Conservation (phyloP, 306 rosid genomes). For the Spatholobus suberectus region DNA sequence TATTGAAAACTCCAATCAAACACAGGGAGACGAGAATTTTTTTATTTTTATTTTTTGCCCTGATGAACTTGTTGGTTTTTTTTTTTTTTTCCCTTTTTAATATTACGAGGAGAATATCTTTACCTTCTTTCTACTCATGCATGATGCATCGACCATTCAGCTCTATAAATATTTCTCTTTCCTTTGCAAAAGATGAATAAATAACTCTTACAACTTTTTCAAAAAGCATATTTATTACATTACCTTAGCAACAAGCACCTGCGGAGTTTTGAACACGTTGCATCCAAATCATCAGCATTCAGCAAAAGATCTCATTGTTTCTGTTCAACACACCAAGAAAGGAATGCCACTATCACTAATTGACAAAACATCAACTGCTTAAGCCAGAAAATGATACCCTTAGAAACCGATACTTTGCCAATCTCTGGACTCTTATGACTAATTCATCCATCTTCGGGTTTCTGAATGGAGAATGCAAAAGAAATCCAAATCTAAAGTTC, state of each 20-base stretch:
- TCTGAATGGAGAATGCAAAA: conserved; percentile 56
- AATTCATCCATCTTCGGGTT: conserved; percentile 99
- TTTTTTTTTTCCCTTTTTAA: background rate
- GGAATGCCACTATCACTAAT: too few species aligned
- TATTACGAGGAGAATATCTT: conserved; percentile 28
- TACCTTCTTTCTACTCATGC: conserved; percentile 1
- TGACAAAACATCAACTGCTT: conserved; percentile 31
- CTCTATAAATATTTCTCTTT: conserved; percentile 3
- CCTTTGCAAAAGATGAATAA: conserved; percentile 9
- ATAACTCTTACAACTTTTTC: conserved; percentile 24
- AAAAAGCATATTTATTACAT: conserved; percentile 29
- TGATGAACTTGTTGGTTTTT: background rate
- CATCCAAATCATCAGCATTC: conserved; percentile 98
- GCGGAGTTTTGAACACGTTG: conserved; percentile 85
- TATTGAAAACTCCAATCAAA: background rate
- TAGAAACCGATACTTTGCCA: conserved; percentile 89
- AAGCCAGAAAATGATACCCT: conserved; percentile 57
- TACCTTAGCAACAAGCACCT: conserved; percentile 91
- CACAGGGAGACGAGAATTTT: conserved; percentile 17
- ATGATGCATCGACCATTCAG: conserved; percentile 3
- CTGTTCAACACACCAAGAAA: conserved; percentile 57
- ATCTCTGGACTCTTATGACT: conserved; percentile 92
- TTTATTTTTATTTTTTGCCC: too few species aligned
- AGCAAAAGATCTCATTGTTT: conserved; percentile 97
- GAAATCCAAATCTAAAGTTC: conserved; percentile 28